Evolutionary conservation across 1,139 yeast genomes (phyloP).

Genomic region (Ogataea hybrid): DNA sequence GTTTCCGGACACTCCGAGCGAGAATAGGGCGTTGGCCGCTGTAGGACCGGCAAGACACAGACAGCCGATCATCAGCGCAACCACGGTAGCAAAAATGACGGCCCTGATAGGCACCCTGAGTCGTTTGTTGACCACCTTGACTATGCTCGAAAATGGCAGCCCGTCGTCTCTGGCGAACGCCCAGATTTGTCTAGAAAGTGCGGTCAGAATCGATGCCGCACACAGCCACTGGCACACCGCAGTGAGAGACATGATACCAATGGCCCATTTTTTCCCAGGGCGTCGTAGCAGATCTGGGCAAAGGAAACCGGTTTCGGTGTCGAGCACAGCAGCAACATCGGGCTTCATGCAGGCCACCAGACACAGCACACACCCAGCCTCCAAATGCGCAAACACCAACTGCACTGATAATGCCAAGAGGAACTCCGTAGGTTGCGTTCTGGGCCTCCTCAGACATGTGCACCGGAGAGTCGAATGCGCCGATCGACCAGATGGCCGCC

Average conservation of each 20-base stretch:
- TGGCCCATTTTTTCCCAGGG: conserved; percentile 71
- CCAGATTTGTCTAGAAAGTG: conserved; percentile 51
- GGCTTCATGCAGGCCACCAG: conserved; percentile 53
- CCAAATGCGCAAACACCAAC: conserved; percentile 57
- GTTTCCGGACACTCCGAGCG: conserved; percentile 45
- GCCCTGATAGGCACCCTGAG: conserved; percentile 62
- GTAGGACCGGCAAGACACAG: conserved; percentile 55
- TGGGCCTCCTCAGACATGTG: conserved; percentile 74
- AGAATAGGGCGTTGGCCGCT: conserved; percentile 59
- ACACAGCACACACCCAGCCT: conserved; percentile 57
- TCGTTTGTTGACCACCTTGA: conserved; percentile 52
- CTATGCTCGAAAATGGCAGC: conserved; percentile 42
- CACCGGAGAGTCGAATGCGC: conserved; percentile 68
- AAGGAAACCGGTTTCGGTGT: conserved; percentile 49
- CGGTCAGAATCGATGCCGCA: conserved; percentile 57
- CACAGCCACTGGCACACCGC: conserved; percentile 62
- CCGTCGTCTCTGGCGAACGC: no score
- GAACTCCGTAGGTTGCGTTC: conserved; percentile 63
- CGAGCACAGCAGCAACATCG: conserved; percentile 45
- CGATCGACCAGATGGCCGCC: conserved; percentile 67
- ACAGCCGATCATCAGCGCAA: conserved; percentile 52
- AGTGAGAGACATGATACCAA: conserved; percentile 58
- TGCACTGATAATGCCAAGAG: conserved; percentile 58
- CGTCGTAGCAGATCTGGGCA: conserved; percentile 65
- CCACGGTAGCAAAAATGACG: conserved; percentile 49